Evolutionary conservation across 179 eudicot genomes (phyloP).

Genomic region (Amaranthus tricolor): DNA sequence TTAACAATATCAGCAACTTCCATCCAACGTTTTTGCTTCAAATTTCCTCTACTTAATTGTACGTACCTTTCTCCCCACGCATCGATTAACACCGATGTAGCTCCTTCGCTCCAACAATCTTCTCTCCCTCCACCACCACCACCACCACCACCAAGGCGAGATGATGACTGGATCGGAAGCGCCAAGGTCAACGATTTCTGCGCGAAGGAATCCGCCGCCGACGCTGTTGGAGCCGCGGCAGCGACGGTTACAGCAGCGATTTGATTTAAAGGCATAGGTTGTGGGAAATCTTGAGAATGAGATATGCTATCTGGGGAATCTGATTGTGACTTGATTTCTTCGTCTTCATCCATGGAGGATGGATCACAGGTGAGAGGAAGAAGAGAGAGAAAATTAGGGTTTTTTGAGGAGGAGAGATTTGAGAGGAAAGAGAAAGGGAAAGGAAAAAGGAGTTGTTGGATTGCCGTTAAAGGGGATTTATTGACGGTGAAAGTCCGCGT

Average conservation of each 20-base stretch:
- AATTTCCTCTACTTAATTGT: constrained; percentile 71
- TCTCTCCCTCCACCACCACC: constrained; percentile 50
- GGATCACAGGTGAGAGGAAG: not conserved
- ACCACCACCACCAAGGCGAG: not conserved
- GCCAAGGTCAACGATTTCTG: constrained; percentile 49
- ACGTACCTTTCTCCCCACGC: constrained; percentile 77
- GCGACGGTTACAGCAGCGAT: constrained; percentile 8
- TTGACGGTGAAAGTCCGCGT: constrained; percentile 12
- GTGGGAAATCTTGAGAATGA: constrained; percentile 24
- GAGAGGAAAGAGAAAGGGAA: not conserved
- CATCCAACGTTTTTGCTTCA: constrained; percentile 83
- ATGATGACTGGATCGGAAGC: constrained; percentile 50
- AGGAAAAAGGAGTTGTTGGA: not conserved
- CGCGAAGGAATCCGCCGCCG: not conserved
- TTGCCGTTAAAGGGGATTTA: constrained; percentile 22
- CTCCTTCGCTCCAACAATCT: constrained; percentile 83
- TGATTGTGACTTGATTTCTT: constrained; percentile 46
- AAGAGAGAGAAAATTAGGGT: constrained; percentile 16
- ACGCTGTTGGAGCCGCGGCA: constrained; percentile 41
- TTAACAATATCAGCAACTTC: constrained; percentile 74
- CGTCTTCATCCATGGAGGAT: constrained; percentile 65
- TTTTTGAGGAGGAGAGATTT: not conserved
- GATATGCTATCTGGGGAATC: constrained; percentile 36
- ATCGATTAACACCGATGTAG: constrained; percentile 70
- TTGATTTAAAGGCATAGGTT: constrained; percentile 1